Evolutionary conservation across 2,329 filamentous ascomycete genomes (phyloP).

Genomic region (Scytalidium lignicola): DNA sequence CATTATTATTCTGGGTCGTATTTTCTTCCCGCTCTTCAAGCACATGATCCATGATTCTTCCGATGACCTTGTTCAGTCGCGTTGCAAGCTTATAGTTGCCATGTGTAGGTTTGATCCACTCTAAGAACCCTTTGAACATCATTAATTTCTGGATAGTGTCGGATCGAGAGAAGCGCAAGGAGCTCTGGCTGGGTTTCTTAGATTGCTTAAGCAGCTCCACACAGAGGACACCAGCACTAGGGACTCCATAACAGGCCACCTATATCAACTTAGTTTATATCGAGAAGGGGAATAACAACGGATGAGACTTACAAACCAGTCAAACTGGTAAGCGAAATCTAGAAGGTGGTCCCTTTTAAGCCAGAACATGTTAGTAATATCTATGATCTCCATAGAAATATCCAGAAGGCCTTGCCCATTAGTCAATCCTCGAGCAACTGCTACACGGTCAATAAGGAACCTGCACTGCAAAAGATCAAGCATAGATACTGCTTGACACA

Average conservation of each 20-base stretch:
- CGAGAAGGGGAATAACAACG: background rate
- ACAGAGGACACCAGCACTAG: slow-evolving; percentile 22
- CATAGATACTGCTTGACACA: slow-evolving; percentile 14
- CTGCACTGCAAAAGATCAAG: slow-evolving; percentile 22
- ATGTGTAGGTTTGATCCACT: slow-evolving; percentile 26
- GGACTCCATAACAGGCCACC: slow-evolving; percentile 21
- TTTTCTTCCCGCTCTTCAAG: slow-evolving; percentile 10
- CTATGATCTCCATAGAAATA: slow-evolving; percentile 23
- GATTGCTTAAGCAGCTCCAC: slow-evolving; percentile 22
- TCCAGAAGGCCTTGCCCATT: slow-evolving; percentile 19
- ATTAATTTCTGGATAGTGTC: slow-evolving; percentile 25
- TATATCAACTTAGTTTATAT: background rate
- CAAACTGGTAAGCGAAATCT: slow-evolving; percentile 16
- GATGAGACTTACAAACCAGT: slow-evolving; percentile 21
- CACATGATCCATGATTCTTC: slow-evolving; percentile 20
- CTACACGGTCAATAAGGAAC: slow-evolving; percentile 23
- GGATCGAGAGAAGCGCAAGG: slow-evolving; percentile 18
- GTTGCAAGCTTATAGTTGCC: slow-evolving; percentile 22
- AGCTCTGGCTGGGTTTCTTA: slow-evolving; percentile 5
- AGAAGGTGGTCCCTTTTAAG: slow-evolving; percentile 20
- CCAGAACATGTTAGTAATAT: slow-evolving; percentile 23
- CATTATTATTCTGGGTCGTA: background rate
- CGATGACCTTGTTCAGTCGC: slow-evolving; percentile 17
- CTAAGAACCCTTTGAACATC: slow-evolving; percentile 24
- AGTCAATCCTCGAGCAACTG: slow-evolving; percentile 15